Base-by-base conservation (phyloP, 805 yeast species). In the Kuraishia borneana region DNA sequence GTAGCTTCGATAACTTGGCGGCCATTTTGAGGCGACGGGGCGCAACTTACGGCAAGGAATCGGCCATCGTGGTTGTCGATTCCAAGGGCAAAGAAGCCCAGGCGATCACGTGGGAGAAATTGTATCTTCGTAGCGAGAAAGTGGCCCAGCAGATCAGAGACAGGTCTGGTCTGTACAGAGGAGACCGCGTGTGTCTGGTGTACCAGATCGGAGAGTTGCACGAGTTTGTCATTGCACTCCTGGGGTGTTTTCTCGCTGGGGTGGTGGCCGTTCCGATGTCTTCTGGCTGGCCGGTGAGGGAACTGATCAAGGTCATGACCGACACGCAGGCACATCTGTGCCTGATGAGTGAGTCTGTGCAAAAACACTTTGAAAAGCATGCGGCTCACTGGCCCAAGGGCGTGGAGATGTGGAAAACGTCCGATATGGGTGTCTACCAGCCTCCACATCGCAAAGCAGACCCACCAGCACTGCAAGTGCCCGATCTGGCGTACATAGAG, bases 201-300 rank as follows among this genome's bases (percentile, higher is more conserved):
- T 92, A 87, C 51, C 85, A 83, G 45, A 85, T 80, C 38, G 68
- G 69, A 21, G 97, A 92, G 53, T 76, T 83, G 2, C 68, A 83
- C 9, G 97, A 92, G 42, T 89, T 88, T 51, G 71, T 83, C 0
- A 73, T 83, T 2, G 94, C 97, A 0, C 54, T 92, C 16, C 70
- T 85, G 52, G 98, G 96, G 5, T 88, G 96, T 50, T 83, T 89
- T 43, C 61, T 89, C 37, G 94, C 96, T 1, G 95, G 95, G 2
- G 81, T 85, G 31, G 88, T 92, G 2, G 97, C 97, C 0, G 89
- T 92, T 4, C 98, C 98, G 0, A 75, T 92, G 28, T 83, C 83
- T 35, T 77, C 85, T 38, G 82, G 76, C 35, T 68, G 75, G 19
- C 78, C 80, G 21, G 58, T 77, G 19, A 62, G 63, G 28, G 95